Evolutionary conservation across 108 stramenopile genomes (phyloP), one percentile per base, ranked within the genome.

Genomic region (Nitzschia sp.): DNA sequence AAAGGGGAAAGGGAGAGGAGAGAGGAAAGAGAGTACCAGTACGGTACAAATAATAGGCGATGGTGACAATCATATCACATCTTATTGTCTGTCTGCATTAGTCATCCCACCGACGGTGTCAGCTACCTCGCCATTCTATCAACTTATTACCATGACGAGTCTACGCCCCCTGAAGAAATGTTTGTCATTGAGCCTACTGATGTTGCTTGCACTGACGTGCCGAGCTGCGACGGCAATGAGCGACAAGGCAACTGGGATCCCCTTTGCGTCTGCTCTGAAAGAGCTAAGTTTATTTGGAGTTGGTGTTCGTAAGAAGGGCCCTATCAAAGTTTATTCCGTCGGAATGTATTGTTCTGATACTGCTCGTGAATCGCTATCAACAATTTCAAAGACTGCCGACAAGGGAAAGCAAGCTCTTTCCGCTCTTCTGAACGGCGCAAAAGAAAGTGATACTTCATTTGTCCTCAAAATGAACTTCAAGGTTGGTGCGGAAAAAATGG

Each of bases 401-500:
- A 84, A 83, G 71, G 64, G 53, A 25, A 80, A 75, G 36, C 28
- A 63, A 53, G 80, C 87, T 0, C 46, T 89, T 9, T 53, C 75
- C 22, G 54, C 81, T 32, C 84, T 92, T 16, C 68, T 87, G n/a
- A 50, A 69, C 17, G 74, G 85, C 9, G 71, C 85, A 26, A 69
- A 86, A 28, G 75, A 75, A 25, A 66, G 74, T 27, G 25, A 76
- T 13, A 75, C 75, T n/a, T 77, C 90, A 22, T 86, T 80, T 72
- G 54, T 80, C 25, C 44, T 82, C 26, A 77, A 87, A 61, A 93
- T 93, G 89, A 88, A 88, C 71, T 89, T 93, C 75, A 88, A 88
- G 67, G 92, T 93, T 19, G 86, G 88, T 22, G 87, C 92, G 28
- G 89, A 93, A 60, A 93, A 93, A 65, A 90, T 93, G 87, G 89